Percentiles rank a stretch among this genome's conserved stretches.
Evolutionary conservation across 345 rosid species (phyloP).

Genomic region (Sisymbrium irio): DNA sequence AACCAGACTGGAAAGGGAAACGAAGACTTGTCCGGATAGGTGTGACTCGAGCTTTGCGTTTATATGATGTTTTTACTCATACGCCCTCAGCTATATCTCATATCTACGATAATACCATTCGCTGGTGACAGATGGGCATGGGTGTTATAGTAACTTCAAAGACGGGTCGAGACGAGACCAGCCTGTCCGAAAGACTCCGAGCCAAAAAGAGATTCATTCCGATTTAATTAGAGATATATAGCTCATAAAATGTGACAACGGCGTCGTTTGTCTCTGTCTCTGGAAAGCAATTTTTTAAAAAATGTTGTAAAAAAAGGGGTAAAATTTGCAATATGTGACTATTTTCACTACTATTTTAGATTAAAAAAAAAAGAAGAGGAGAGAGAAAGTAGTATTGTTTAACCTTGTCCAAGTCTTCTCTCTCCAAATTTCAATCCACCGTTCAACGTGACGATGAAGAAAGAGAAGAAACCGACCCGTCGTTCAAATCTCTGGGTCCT

Average conservation of each 20-base stretch:
- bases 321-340: no score
- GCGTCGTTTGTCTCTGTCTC: not conserved
- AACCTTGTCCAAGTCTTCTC: conserved; percentile 26
- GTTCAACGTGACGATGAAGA: conserved; percentile 41
- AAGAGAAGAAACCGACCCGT: conserved; percentile 35
- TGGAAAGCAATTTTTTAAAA: no score
- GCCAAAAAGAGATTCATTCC: not conserved
- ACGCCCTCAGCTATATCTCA: not conserved
- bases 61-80: conserved; percentile 14
- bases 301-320: no score
- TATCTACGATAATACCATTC: conserved; percentile 1
- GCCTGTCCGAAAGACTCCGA: conserved; percentile 15
- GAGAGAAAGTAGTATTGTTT: conserved; percentile 16
- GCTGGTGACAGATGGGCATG: not conserved
- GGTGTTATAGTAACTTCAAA: not conserved
- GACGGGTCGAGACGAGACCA: not conserved
- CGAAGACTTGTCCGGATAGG: conserved; percentile 19
- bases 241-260: not conserved
- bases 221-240: not conserved
- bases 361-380: not conserved
- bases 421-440: conserved; percentile 29
- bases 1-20: conserved; percentile 11
- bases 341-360: no score
- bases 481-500: conserved; percentile 29
- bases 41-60: conserved; percentile 26